Conservation (phyloP, 169 alveolate species). For the Plasmodium coatneyi region DNA sequence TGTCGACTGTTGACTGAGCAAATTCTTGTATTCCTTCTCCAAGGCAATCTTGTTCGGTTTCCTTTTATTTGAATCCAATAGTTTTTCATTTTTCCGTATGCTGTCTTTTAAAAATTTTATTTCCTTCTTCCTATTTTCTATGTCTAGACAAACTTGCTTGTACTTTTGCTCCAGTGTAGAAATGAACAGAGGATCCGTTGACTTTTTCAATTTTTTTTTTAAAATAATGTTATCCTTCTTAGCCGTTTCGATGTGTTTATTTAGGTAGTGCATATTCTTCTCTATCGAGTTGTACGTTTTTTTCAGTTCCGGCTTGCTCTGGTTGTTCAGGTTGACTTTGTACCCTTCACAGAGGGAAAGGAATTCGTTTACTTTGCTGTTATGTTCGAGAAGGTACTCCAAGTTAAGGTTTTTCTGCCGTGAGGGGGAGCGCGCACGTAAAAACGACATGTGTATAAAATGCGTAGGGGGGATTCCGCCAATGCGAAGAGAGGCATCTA, state of each 20-base stretch:
- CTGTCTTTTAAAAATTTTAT: slow-evolving; percentile 56
- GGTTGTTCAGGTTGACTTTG: slow-evolving; percentile 23
- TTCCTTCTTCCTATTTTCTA: slow-evolving; percentile 40
- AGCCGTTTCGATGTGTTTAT: slow-evolving; percentile 64
- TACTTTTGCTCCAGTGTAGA: slow-evolving; percentile 53
- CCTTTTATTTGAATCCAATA: slow-evolving; percentile 57
- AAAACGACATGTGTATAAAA: background rate
- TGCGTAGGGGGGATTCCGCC: background rate
- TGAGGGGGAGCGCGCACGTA: background rate
- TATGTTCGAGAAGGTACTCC: slow-evolving; percentile 1
- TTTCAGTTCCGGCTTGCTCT: slow-evolving; percentile 29
- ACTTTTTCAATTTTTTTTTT: slow-evolving; percentile 50
- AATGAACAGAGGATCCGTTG: slow-evolving; percentile 37
- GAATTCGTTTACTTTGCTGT: slow-evolving; percentile 17
- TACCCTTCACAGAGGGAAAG: slow-evolving; percentile 8
- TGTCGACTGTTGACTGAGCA: slow-evolving; percentile 34
- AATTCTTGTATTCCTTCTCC: slow-evolving; percentile 51
- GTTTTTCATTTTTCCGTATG: slow-evolving; percentile 60
- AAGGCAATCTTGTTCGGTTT: slow-evolving; percentile 38
- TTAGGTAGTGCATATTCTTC: slow-evolving; percentile 44
- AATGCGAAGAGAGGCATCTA: background rate
- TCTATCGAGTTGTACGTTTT: slow-evolving; percentile 58
- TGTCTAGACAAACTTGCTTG: slow-evolving; percentile 46
- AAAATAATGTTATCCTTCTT: slow-evolving; percentile 35
- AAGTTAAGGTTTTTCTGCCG: background rate